Base-by-base conservation (phyloP, 352 stramenopile species). In the Phytophthora fragariaefolia region DNA sequence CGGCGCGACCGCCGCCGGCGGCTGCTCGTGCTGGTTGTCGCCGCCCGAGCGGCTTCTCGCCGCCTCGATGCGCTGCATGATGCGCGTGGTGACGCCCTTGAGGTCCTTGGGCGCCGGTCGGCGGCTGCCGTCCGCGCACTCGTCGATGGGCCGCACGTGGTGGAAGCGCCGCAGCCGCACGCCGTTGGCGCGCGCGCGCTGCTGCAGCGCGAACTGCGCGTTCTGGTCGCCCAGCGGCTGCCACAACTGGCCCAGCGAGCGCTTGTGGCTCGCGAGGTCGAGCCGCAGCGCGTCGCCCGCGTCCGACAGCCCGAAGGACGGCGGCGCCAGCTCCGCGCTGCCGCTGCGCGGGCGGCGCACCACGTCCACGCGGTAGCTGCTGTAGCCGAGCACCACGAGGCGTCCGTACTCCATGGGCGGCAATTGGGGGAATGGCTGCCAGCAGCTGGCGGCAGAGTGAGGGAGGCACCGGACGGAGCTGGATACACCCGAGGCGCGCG, bases 321-420 rank as follows among this genome's bases (percentile, higher is more conserved):
- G 58, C 24, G 61, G 64, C 5, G 63, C 40, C 4, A 36, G 20
- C 22, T 73, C 63, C 6, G 45, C 4, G n/a, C 54, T 58, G 3
- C 58, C 62, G 22, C 58, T 80, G 23, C 65, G 67, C 13, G 66
- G 57, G 18, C 60, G 74, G 2, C 36, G 69, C 32, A 77, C 75
- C 58, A 77, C 76, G 45, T 81, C 83, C 28, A 92, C 81, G 56
- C 81, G 82, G 75, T 94, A 94, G 82, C 82, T 91, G 74, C 83
- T 94, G 69, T 94, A 94, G 62, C 86, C 86, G 15, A 94, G 72
- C 69, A 94, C 86, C 5, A 94, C 84, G 42, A 94, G 78, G n/a
- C 85, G 82, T 36, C 86, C 86, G 70, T 94, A 94, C 69, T 93
- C 84, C 79, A 92, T 90, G 13, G 46, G 2, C 18, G 17, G 24